Evolutionary conservation across 768 basidiomycete genomes (phyloP).

Genomic region (Pleurotus djamor): DNA sequence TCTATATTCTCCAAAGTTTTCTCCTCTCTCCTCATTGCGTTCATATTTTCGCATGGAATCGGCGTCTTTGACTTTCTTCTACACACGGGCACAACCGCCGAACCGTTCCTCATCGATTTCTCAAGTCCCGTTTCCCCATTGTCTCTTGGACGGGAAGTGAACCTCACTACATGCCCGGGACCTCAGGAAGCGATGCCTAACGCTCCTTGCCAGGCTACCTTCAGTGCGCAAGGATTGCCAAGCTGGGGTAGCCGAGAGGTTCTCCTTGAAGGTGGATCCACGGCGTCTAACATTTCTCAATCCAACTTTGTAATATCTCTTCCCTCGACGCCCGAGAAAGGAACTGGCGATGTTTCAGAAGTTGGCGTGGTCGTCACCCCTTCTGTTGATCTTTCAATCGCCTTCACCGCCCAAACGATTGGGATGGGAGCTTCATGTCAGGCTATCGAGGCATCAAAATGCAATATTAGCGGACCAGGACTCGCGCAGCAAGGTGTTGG

Average conservation of each 20-base stretch:
- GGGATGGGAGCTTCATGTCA: not conserved
- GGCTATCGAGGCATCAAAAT: not conserved
- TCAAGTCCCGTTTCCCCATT: not conserved
- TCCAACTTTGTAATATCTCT: not conserved
- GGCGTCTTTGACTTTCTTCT: not conserved
- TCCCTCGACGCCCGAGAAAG: not conserved
- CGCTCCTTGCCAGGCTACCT: not conserved
- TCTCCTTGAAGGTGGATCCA: not conserved
- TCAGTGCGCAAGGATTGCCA: not conserved
- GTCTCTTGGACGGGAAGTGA: not conserved
- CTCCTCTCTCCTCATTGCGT: not conserved
- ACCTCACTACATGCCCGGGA: not conserved
- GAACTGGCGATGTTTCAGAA: not conserved
- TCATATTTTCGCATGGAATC: not conserved
- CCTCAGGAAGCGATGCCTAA: not conserved
- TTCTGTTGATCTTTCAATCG: not conserved
- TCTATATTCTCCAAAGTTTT: not conserved
- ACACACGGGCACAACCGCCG: not conserved
- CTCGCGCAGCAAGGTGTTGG: not conserved
- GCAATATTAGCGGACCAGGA: not conserved
- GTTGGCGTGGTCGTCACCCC: not conserved
- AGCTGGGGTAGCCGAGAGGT: not conserved
- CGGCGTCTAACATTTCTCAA: not conserved
- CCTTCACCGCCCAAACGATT: not conserved
- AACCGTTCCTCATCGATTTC: not conserved